A percentile compares a stretch with the other conserved stretches of the same genome.
Conservation (phyloP, 2,329 filamentous ascomycete genomes). For the Apiospora saccharicola region DNA sequence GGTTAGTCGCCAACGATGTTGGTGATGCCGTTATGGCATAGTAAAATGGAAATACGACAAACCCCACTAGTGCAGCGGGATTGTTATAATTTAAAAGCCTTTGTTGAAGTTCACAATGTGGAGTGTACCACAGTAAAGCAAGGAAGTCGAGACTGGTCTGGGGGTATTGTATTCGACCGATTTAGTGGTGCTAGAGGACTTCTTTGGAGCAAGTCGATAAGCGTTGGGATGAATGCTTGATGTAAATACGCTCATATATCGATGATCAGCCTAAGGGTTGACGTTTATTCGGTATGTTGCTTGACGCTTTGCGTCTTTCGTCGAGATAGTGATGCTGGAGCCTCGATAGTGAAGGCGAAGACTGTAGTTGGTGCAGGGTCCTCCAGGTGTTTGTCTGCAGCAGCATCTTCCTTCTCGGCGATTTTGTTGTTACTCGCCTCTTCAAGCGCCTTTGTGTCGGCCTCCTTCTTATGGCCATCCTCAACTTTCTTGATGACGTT, state of each 20-base stretch:
- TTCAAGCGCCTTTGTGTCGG: neutral
- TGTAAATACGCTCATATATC: neutral
- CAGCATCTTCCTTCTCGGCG: slow-evolving; percentile 39
- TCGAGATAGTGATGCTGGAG: slow-evolving; percentile 31
- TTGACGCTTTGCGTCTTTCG: slow-evolving; percentile 19
- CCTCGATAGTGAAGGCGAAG: slow-evolving; percentile 42
- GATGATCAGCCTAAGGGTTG: neutral
- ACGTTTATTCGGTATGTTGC: neutral
- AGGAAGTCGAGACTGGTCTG: neutral
- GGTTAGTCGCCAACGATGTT: neutral
- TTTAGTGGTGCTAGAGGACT: neutral
- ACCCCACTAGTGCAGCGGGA: neutral
- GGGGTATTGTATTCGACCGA: neutral
- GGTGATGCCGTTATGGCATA: neutral
- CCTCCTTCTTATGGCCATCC: slow-evolving; percentile 40
- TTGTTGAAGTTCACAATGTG: neutral
- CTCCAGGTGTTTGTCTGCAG: slow-evolving; percentile 19
- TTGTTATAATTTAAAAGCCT: neutral
- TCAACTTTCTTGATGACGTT: slow-evolving; percentile 52
- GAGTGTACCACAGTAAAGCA: neutral
- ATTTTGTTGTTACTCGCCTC: neutral
- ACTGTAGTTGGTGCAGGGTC: slow-evolving; percentile 29
- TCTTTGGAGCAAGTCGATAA: neutral
- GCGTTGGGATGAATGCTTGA: neutral
- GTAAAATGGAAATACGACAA: neutral